These are phyloP conservation scores for Penicillium ucsense DNA, from an alignment of 495 filamentous ascomycete species.

Conservation along the genomic window DNA sequence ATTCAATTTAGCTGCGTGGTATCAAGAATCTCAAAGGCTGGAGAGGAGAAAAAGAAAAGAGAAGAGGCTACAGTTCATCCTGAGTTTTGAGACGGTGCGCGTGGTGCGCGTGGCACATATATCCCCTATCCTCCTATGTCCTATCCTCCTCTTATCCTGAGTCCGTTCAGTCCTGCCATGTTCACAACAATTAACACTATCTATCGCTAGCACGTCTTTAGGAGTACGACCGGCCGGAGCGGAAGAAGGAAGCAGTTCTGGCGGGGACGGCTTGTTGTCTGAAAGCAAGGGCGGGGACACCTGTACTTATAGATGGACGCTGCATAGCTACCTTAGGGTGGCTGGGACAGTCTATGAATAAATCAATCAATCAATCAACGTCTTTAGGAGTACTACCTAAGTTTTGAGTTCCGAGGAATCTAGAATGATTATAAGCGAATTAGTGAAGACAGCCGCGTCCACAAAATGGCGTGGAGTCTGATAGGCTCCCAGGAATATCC, in stretches of 20 bases:
- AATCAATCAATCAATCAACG: too few relatives aligned
- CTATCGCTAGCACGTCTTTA: neutral
- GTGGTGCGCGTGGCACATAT: too few relatives aligned
- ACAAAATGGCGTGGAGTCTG: neutral
- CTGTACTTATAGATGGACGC: constrained; percentile 9
- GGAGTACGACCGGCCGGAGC: too few relatives aligned
- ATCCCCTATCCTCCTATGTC: too few relatives aligned
- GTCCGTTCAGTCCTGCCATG: too few relatives aligned
- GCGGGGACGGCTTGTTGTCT: constrained; percentile 6
- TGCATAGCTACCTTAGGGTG: constrained; percentile 11
- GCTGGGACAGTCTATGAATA: constrained; percentile 9
- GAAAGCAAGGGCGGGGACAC: constrained; percentile 8
- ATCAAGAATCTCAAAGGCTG: too few relatives aligned
- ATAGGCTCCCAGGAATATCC: neutral
- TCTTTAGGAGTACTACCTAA: neutral
- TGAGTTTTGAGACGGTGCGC: too few relatives aligned
- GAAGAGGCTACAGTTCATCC: too few relatives aligned
- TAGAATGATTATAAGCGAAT: neutral
- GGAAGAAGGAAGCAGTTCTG: neutral
- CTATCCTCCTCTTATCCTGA: too few relatives aligned
- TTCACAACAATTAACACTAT: too few relatives aligned
- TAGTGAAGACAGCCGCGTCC: neutral
- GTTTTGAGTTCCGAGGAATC: neutral
- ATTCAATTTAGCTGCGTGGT: too few relatives aligned
- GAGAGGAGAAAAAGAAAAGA: too few relatives aligned